Conservation (phyloP, 768 basidiomycete species). For the Leccinum boreale region DNA sequence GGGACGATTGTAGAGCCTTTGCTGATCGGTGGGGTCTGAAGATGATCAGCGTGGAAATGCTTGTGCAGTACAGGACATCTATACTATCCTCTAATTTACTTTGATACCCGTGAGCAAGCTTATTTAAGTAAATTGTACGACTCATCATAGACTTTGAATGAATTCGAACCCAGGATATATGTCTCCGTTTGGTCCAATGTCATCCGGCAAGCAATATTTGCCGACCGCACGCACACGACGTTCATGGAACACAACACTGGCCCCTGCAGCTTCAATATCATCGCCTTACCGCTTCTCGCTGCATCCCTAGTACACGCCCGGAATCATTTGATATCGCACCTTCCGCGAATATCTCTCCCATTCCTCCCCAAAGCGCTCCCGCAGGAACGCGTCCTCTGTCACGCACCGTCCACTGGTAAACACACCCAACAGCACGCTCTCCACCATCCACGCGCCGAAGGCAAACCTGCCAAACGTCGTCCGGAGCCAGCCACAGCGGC, state of each 20-base stretch:
- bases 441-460: neutral
- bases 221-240: too few relatives aligned
- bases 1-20: slow-evolving; percentile 90
- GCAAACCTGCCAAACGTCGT: neutral
- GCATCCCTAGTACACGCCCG: neutral
- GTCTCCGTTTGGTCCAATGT: too few relatives aligned
- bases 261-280: too few relatives aligned
- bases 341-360: neutral
- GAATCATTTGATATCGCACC: neutral
- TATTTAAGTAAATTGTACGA: neutral
- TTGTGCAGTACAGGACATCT: slow-evolving; percentile 42
- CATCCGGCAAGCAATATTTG: too few relatives aligned
- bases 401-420: neutral
- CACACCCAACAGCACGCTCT: neutral
- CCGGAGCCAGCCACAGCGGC: neutral
- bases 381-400: neutral
- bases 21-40: slow-evolving; percentile 87
- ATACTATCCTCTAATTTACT: neutral
- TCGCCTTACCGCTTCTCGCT: neutral
- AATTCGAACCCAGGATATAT: too few relatives aligned
- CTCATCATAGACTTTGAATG: neutral
- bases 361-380: neutral
- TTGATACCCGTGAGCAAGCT: neutral
- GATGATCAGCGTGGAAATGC: slow-evolving; percentile 92
- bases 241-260: too few relatives aligned